phyloP scores from a whole-genome alignment of 495 filamentous ascomycete genomes.

The Polyplosphaeria fusca region DNA sequence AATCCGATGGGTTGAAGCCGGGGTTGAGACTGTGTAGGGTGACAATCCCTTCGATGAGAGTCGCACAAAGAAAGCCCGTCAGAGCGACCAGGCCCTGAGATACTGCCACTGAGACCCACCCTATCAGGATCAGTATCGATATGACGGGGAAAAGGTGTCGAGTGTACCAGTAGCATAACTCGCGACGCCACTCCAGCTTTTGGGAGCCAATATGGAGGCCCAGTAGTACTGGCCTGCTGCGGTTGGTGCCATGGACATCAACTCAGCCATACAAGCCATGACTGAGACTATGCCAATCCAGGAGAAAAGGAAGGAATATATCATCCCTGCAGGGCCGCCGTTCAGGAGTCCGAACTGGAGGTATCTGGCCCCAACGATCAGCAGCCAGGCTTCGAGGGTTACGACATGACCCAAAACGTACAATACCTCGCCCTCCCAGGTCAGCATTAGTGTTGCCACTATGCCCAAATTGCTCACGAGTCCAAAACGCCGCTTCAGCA shows the following conservation, averaged over 20 bases:
- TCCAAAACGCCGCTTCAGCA: not conserved
- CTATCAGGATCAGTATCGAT: too few species aligned
- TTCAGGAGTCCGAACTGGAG: not conserved
- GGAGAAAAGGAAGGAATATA: not conserved
- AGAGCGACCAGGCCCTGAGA: too few species aligned
- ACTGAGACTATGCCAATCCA: not conserved
- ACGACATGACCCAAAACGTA: too few species aligned
- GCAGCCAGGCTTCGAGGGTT: too few species aligned
- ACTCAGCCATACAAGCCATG: not conserved
- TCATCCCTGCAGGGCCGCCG: not conserved
- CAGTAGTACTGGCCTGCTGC: not conserved
- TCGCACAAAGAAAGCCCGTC: not conserved
- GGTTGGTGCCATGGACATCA: not conserved
- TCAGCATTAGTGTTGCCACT: not conserved
- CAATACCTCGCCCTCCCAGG: not conserved
- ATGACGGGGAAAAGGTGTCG: too few species aligned
- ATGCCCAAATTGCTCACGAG: not conserved
- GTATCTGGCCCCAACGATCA: too few species aligned
- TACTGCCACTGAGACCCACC: not conserved
- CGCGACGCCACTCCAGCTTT: not conserved
- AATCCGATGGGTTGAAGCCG: too few species aligned
- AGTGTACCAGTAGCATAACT: not conserved
- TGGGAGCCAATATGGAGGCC: not conserved
- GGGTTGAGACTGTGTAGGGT: not conserved
- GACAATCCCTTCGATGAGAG: not conserved